phyloP scores from a whole-genome alignment of 2,329 filamentous ascomycete genomes.

The Ophiostoma australiae region DNA sequence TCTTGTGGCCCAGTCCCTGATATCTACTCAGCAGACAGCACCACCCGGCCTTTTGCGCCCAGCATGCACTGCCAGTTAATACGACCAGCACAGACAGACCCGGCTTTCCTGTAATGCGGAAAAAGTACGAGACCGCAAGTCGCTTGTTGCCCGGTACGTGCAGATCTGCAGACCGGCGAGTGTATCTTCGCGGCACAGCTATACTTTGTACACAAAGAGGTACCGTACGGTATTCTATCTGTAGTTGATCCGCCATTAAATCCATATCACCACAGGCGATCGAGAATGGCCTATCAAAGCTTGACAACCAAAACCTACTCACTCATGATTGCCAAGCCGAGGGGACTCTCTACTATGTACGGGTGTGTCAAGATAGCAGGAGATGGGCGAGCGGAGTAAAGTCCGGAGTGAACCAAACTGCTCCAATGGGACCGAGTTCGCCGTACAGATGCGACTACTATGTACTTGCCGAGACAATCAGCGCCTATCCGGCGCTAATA shows the following conservation, averaged over 20 bases:
- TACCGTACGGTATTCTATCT: not conserved
- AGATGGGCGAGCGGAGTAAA: not conserved
- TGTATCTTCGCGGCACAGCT: conserved; percentile 15
- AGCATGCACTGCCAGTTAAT: conserved; percentile 25
- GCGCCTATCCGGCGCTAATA: not conserved
- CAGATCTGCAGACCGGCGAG: conserved; percentile 12
- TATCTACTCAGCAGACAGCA: conserved; percentile 10
- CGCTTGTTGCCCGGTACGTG: conserved; percentile 8
- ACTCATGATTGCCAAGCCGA: not conserved
- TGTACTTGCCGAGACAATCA: not conserved
- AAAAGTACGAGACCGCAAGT: conserved; percentile 17
- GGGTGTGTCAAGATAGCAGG: conserved; percentile 6
- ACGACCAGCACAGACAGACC: not conserved
- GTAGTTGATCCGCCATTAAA: conserved; percentile 10
- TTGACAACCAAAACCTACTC: not conserved
- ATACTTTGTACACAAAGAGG: conserved; percentile 14
- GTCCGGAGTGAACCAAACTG: not conserved
- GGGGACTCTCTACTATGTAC: not conserved
- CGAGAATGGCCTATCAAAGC: not conserved
- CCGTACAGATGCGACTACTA: not conserved
- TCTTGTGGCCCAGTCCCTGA: conserved; percentile 20
- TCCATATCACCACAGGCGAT: not conserved
- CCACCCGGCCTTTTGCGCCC: conserved; percentile 17
- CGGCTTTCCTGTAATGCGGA: conserved; percentile 18
- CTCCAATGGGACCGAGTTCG: conserved; percentile 14